A percentile compares a stretch with the other conserved stretches of the same genome.
Conservation (phyloP, 331 rosid genomes). For the Prunus yedoensis region DNA sequence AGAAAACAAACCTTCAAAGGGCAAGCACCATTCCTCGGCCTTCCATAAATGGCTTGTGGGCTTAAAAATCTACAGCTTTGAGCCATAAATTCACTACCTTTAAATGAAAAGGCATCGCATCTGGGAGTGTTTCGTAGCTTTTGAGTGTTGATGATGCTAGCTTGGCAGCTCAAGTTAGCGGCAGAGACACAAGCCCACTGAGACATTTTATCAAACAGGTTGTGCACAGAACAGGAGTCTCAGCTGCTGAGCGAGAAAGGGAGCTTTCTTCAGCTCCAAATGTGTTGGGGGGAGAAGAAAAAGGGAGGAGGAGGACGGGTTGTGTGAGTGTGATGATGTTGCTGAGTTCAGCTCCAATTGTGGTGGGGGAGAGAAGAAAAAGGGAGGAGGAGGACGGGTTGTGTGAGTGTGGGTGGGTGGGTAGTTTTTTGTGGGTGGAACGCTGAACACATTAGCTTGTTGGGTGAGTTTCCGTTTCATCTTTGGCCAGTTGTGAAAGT, state of each 20-base stretch:
- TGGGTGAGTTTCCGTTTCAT: neutral
- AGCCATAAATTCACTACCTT: slow-evolving; percentile 51
- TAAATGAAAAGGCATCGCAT: slow-evolving; percentile 47
- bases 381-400: too few relatives aligned
- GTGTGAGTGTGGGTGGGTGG: neutral
- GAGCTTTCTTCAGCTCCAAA: neutral
- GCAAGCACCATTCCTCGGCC: slow-evolving; percentile 34
- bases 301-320: too few relatives aligned
- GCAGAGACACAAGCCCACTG: slow-evolving; percentile 57
- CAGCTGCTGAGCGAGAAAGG: neutral
- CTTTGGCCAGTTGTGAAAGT: slow-evolving; percentile 4
- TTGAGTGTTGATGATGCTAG: slow-evolving; percentile 18
- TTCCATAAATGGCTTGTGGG: slow-evolving; percentile 28
- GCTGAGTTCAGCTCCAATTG: too few relatives aligned
- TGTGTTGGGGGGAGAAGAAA: too few relatives aligned
- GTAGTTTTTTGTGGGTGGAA: neutral
- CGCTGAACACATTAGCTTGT: slow-evolving; percentile 4
- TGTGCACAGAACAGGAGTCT: neutral
- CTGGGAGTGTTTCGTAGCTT: slow-evolving; percentile 21
- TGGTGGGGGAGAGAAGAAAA: neutral
- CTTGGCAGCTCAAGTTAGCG: slow-evolving; percentile 47
- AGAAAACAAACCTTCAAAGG: slow-evolving; percentile 52
- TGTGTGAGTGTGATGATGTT: too few relatives aligned
- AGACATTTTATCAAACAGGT: slow-evolving; percentile 45
- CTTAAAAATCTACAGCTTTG: slow-evolving; percentile 29